A percentile compares a stretch with the other conserved stretches of the same genome.
Conservation (phyloP, 148 eudicot genomes). For the Polygonum maritimum region DNA sequence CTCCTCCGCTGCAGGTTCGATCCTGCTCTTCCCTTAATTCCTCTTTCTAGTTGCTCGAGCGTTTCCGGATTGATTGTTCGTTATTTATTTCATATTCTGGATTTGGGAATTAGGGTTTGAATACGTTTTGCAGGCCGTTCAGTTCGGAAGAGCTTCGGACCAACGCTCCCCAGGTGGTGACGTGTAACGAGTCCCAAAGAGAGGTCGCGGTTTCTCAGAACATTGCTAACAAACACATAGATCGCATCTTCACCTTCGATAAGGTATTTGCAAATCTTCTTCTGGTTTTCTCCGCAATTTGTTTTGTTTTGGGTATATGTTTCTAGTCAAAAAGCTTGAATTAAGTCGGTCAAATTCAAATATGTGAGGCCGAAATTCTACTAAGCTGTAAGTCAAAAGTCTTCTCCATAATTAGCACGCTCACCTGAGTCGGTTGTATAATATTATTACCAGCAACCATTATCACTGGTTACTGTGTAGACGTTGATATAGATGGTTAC, state of each 20-base stretch:
- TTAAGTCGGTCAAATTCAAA: background rate
- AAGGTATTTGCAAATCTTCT: slow-evolving; percentile 34
- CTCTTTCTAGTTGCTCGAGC: background rate
- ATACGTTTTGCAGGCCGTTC: slow-evolving; percentile 52
- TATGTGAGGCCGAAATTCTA: background rate
- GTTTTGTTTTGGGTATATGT: background rate
- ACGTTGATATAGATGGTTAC: background rate
- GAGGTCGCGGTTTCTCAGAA: slow-evolving; percentile 90
- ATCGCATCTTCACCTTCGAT: slow-evolving; percentile 81
- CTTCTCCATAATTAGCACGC: background rate
- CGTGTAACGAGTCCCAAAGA: slow-evolving; percentile 74
- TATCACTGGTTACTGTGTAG: background rate
- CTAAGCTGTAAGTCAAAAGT: background rate
- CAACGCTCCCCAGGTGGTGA: slow-evolving; percentile 88
- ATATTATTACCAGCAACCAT: background rate
- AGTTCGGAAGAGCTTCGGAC: slow-evolving; percentile 77
- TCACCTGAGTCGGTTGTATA: background rate
- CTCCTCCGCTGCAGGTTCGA: slow-evolving; percentile 87
- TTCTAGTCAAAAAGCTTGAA: background rate
- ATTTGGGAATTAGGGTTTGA: background rate
- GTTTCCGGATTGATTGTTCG: background rate
- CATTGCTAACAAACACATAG: slow-evolving; percentile 85
- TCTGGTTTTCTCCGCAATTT: background rate
- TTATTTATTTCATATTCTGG: background rate
- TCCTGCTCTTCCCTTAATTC: background rate